phyloP scores from a whole-genome alignment of 1,284 basidiomycete genomes.

The Microbotryomycetes sp. region DNA sequence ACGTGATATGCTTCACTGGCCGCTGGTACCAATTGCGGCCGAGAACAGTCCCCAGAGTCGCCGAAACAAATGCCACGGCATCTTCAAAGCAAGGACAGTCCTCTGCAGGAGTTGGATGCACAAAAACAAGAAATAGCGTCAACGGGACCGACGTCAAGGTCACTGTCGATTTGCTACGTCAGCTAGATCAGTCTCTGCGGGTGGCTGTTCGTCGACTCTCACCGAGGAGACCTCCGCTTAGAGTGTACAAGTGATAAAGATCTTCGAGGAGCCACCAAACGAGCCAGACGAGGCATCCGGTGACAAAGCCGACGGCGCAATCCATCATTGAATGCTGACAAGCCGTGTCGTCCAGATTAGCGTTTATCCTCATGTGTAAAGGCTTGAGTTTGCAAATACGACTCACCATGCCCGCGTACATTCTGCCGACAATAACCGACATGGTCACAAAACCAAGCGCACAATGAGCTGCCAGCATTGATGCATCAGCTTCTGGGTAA shows the following conservation, averaged over 20 bases:
- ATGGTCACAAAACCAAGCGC: constrained; percentile 53
- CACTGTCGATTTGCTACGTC: constrained; percentile 45
- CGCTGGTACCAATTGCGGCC: constrained; percentile 54
- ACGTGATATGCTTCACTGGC: constrained; percentile 1
- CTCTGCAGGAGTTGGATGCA: constrained; percentile 76
- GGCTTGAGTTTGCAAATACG: not conserved
- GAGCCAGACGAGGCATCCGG: constrained; percentile 37
- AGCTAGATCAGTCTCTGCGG: not conserved
- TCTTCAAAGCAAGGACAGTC: constrained; percentile 99
- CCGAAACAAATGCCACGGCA: constrained; percentile 84
- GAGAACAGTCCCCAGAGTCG: constrained; percentile 68
- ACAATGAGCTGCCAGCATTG: constrained; percentile 4
- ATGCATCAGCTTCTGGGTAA: not conserved
- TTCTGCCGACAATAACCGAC: constrained; percentile 77
- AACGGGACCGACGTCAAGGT: constrained; percentile 62
- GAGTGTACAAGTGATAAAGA: constrained; percentile 4
- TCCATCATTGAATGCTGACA: constrained; percentile 41
- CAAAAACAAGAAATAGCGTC: constrained; percentile 67
- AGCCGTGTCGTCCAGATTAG: no score
- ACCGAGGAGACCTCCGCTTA: constrained; percentile 8
- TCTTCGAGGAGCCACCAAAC: constrained; percentile 8
- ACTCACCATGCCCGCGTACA: constrained; percentile 63
- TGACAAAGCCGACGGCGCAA: constrained; percentile 38
- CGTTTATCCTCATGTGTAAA: not conserved
- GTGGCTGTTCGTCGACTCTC: not conserved